These are phyloP conservation scores for Neofusicoccum sp. DNA, from an alignment of 2,329 filamentous ascomycete genomes.

Conservation along the genomic window DNA sequence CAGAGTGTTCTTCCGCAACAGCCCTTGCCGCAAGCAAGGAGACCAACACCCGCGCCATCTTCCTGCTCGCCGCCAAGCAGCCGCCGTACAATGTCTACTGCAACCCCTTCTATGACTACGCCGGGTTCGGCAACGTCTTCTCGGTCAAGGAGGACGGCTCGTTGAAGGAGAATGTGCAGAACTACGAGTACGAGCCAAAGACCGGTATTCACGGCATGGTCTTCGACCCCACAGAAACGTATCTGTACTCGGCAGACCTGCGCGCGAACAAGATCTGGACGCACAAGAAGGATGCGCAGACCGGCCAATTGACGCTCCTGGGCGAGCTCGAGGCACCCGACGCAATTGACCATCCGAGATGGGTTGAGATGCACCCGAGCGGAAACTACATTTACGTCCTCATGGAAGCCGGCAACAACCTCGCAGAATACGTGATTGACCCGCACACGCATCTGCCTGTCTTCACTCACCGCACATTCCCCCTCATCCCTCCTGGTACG, in stretches of 20 bases:
- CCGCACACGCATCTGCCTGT: slow-evolving; percentile 69
- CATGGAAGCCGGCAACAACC: slow-evolving; percentile 84
- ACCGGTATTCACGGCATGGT: slow-evolving; percentile 81
- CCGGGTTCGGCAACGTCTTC: slow-evolving; percentile 78
- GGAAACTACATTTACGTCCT: slow-evolving; percentile 79
- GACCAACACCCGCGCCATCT: slow-evolving; percentile 85
- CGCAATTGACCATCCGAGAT: slow-evolving; percentile 74
- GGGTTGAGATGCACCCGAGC: slow-evolving; percentile 79
- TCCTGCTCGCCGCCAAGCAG: slow-evolving; percentile 75
- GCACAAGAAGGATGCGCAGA: slow-evolving; percentile 65
- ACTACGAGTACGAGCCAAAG: slow-evolving; percentile 68
- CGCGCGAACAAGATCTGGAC: slow-evolving; percentile 80
- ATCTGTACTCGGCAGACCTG: slow-evolving; percentile 77
- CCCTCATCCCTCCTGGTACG: slow-evolving; percentile 74
- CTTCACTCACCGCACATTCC: slow-evolving; percentile 74
- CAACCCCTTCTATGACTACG: slow-evolving; percentile 86
- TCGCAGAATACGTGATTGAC: slow-evolving; percentile 81
- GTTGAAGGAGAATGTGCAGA: slow-evolving; percentile 66
- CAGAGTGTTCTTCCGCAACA: slow-evolving; percentile 33
- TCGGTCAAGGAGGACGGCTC: slow-evolving; percentile 56
- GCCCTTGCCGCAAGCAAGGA: slow-evolving; percentile 65
- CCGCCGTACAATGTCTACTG: slow-evolving; percentile 81
- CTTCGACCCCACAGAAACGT: slow-evolving; percentile 70
- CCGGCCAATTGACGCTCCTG: slow-evolving; percentile 65
- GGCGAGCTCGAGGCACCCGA: slow-evolving; percentile 71